Evolutionary conservation across 495 filamentous ascomycete species (phyloP).

Genomic region (Ramalina intermedia): DNA sequence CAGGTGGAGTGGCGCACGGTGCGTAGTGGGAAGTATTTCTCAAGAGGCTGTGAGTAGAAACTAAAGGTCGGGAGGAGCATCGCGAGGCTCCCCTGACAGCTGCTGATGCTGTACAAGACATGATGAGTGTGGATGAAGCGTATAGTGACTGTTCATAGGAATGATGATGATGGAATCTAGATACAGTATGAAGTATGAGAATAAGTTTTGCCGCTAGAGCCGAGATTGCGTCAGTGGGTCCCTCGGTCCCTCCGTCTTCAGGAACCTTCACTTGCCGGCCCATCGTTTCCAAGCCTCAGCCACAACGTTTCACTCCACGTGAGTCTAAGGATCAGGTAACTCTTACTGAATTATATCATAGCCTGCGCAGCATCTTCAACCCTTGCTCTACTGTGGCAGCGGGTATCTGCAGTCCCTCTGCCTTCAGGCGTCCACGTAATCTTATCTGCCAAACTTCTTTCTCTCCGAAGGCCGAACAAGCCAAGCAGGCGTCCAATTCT

Average conservation of each 20-base stretch:
- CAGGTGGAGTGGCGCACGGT: slow-evolving; percentile 27
- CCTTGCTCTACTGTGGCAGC: background rate
- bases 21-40: slow-evolving; percentile 27
- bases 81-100: slow-evolving; percentile 68
- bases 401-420: background rate
- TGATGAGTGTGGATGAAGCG: slow-evolving; percentile 17
- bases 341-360: background rate
- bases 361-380: background rate
- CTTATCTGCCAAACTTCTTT: no score
- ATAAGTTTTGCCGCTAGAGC: slow-evolving; percentile 1
- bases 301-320: background rate
- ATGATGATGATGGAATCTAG: background rate
- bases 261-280: background rate
- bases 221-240: slow-evolving; percentile 1
- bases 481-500: no score
- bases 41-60: slow-evolving; percentile 30
- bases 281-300: background rate
- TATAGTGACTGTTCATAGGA: background rate
- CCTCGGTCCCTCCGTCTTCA: background rate
- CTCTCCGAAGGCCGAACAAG: no score
- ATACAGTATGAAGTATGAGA: no score
- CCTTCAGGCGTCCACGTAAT: no score
- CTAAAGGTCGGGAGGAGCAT: slow-evolving; percentile 42
- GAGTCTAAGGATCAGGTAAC: background rate
- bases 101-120: slow-evolving; percentile 58